Percentiles rank a stretch among this genome's conserved stretches.
These are phyloP conservation scores for Anethum foeniculum DNA, from an alignment of 140 eudicot species.

Conservation along the genomic window DNA sequence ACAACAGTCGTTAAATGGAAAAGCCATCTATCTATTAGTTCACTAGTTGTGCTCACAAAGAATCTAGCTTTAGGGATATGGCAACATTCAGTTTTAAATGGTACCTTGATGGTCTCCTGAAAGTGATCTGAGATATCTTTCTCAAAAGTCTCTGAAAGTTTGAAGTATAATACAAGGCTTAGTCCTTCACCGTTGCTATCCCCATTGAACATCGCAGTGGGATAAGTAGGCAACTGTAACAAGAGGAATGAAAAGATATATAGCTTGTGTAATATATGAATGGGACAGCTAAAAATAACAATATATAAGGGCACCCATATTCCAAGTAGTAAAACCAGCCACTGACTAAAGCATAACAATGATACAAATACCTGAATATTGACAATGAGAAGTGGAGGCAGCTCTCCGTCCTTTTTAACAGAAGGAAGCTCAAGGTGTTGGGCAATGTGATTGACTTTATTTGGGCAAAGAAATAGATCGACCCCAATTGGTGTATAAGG, in stretches of 20 bases:
- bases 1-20: not conserved
- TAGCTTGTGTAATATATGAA: not conserved
- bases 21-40: not conserved
- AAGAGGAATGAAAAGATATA: conserved; percentile 7
- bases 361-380: conserved; percentile 67
- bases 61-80: not conserved
- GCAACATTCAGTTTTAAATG: not conserved
- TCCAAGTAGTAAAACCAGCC: not conserved
- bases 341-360: not conserved
- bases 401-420: conserved; percentile 34
- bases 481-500: conserved; percentile 83
- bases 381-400: conserved; percentile 66
- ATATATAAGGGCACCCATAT: not conserved
- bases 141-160: conserved; percentile 60
- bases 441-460: conserved; percentile 85
- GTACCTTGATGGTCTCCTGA: conserved; percentile 75
- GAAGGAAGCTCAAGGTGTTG: conserved; percentile 91
- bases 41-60: not conserved
- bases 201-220: conserved; percentile 64
- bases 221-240: conserved; percentile 72
- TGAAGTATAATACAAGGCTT: conserved; percentile 81
- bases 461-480: conserved; percentile 58
- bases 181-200: conserved; percentile 84
- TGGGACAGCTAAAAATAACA: not conserved
- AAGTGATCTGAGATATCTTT: conserved; percentile 56